Evolutionary conservation across 495 filamentous ascomycete species (phyloP), one percentile per base, ranked within the genome.

Genomic region (Xylaria castorea): DNA sequence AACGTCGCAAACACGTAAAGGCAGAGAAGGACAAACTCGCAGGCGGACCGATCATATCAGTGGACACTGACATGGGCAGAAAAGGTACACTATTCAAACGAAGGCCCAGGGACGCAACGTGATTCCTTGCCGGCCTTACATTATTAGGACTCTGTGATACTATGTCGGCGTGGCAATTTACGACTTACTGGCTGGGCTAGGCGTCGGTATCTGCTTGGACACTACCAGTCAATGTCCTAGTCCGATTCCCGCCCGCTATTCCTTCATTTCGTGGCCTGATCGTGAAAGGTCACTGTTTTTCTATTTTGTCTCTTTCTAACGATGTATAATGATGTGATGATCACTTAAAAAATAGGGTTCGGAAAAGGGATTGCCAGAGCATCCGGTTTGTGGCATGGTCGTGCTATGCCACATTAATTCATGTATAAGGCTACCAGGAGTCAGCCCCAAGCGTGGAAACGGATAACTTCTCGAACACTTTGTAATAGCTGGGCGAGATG

Each of bases 1-100:
- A 92, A 77, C 84, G 91, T 55, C 83, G 90, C 58, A 82, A 82
- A 46, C 73, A 72, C 51, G 78, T 80, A 40, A 82, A 83, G 70
- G 81, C 81, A 18, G 79, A 84, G 71, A 81, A 82, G 36, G 83
- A 85, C 60, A 78, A 62, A 66, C 70, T 75, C 18, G 78, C 78
- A 3, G 77, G 76, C 22, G 66, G 68, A 65, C 71, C 68, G 22
- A 34, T 57, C 20, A 16, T 57, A n/a, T 50, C 48, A 50, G 68
- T 66, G 22, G 73, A 74, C 12, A 32, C 44, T 18, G 81, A 80
- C 20, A 69, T 78, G 5, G 80, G 76, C 44, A 78, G 81, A 38
- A 85, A 83, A 58, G 83, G 79, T 27, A 82, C 75, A 22, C 74
- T 85, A 27, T 87, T 86, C 69, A 76, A 79, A 36, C 78, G 80